Percentiles rank a stretch among this genome's conserved stretches.
Evolutionary conservation across 768 basidiomycete species (phyloP).

Genomic region (Russula emetica): DNA sequence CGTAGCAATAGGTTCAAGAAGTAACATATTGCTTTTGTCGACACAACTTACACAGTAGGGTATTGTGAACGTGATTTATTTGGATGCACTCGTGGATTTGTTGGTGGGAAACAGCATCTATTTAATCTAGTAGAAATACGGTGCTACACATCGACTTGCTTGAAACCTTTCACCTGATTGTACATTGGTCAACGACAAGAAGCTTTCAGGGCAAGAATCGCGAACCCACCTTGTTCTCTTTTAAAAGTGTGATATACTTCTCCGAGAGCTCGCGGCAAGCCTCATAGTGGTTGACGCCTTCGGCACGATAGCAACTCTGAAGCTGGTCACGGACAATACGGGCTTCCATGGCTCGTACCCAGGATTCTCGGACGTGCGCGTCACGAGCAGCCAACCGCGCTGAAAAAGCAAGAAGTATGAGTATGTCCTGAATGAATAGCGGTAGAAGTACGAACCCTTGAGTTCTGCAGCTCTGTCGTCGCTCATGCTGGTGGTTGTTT

Average conservation of each 20-base stretch:
- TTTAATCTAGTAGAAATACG: neutral
- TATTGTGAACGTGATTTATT: slow-evolving; percentile 8
- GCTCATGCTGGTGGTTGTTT: slow-evolving; percentile 41
- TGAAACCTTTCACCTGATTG: slow-evolving; percentile 80
- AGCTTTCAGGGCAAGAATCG: slow-evolving; percentile 7
- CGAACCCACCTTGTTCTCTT: slow-evolving; percentile 70
- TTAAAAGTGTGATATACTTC: slow-evolving; percentile 74
- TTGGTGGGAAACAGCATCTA: neutral
- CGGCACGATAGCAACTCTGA: slow-evolving; percentile 80
- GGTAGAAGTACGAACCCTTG: slow-evolving; percentile 39
- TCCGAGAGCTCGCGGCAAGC: slow-evolving; percentile 84
- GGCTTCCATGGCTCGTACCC: slow-evolving; percentile 92
- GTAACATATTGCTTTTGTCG: slow-evolving; percentile 35
- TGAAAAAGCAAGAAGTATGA: slow-evolving; percentile 31
- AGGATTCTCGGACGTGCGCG: slow-evolving; percentile 78
- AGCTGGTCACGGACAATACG: slow-evolving; percentile 86
- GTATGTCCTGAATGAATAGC: neutral
- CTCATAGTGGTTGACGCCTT: slow-evolving; percentile 90
- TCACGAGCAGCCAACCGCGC: slow-evolving; percentile 69
- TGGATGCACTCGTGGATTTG: neutral
- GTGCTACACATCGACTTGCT: slow-evolving; percentile 58
- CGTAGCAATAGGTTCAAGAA: slow-evolving; percentile 46
- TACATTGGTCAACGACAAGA: neutral
- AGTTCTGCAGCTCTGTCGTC: slow-evolving; percentile 42
- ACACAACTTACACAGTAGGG: neutral